Base-by-base conservation (phyloP, 768 basidiomycete genomes). In the Dentipellis fragilis region DNA sequence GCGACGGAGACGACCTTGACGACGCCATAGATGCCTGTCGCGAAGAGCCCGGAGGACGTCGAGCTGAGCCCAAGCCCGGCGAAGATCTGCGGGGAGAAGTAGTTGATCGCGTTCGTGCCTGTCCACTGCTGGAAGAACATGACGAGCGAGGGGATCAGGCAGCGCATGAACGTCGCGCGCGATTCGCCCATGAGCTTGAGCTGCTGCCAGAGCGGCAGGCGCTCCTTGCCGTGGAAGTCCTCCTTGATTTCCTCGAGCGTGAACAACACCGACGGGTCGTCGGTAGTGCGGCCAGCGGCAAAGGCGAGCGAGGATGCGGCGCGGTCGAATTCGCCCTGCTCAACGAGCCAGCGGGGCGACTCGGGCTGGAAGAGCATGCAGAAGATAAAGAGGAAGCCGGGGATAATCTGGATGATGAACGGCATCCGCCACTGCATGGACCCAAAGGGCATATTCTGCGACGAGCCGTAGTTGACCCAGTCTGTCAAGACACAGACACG, bases 311-410 rank as follows among this genome's bases (percentile, higher is more conserved):
- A 70, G 16, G 35, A 63, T 0, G 70, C 72, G 16, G 79, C 79
- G 12, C 69, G 68, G 12, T 73, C 72, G 36, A 73, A 70, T 38
- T 70, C 67, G 23, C 70, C 67, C 51, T 73, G 69, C 61, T 79
- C 79, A 21, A 76, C 78, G 21, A 81, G 65, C 76, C 76, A 80
- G n/a, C 80, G 70, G 11, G 80, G 80, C 0, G 80, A 80, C 59
- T 81, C 80, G 5, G 78, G 76, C 55, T 79, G 76, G 52, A 72
- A 73, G 7, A 72, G 48, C 74, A 81, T 78, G 5, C 68, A 19
- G 17, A 54, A 8, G 76, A 61, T 22, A 59, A 83, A 76, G 0
- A 82, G 57, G 16, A 78, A 63, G 2, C 80, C 79, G 4, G 80
- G 81, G 40, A 83, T 58, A 52, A 81, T 62, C 65, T 80, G 80